These are phyloP conservation scores for Mortierella alpina DNA, from an alignment of 192 early-diverging fungal species.

Conservation along the genomic window DNA sequence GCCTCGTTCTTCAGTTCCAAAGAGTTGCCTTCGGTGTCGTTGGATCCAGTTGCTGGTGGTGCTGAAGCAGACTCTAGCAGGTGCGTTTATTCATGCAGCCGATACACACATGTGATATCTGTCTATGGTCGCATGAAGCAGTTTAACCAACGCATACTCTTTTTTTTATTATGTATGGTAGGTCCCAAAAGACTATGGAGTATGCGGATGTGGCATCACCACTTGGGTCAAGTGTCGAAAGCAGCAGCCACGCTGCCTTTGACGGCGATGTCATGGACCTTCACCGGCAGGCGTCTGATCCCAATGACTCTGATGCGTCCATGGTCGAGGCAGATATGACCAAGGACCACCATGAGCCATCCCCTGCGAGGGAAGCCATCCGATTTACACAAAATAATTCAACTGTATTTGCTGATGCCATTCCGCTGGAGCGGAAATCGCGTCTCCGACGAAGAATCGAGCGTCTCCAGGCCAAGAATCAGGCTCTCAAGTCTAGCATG, in stretches of 20 bases:
- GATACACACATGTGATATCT: background rate
- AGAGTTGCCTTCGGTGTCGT: background rate
- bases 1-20: background rate
- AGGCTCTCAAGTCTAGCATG: constrained; percentile 14
- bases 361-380: background rate
- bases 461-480: constrained; percentile 33
- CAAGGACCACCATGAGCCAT: background rate
- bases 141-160: background rate
- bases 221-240: constrained; percentile 26
- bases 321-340: constrained; percentile 1
- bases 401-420: background rate
- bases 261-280: constrained; percentile 41
- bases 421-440: constrained; percentile 21
- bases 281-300: background rate
- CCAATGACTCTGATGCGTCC: constrained; percentile 10
- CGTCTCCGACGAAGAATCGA: constrained; percentile 15
- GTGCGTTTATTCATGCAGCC: background rate
- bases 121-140: background rate
- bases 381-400: background rate
- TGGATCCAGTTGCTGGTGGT: background rate
- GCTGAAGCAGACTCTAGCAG: background rate
- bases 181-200: background rate
- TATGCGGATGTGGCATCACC: constrained; percentile 15
- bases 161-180: background rate
- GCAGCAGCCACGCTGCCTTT: constrained; percentile 22